Conservation (phyloP, 805 yeast genomes). For the Sugiyamaella floridensis region DNA sequence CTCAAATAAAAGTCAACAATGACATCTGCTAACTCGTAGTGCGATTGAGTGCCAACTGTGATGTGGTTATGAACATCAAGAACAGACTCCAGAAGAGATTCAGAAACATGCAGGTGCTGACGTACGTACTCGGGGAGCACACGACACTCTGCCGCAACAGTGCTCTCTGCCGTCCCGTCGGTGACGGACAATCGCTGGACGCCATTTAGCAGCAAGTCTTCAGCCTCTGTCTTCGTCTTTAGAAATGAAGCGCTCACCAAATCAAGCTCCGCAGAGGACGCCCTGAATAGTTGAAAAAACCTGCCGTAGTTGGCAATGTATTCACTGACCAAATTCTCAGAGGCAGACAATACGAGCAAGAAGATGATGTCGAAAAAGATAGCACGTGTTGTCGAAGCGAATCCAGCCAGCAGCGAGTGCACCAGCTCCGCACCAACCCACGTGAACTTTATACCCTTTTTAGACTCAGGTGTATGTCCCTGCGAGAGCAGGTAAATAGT, state of each 20-base stretch:
- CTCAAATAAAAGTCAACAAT: background rate
- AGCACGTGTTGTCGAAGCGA: background rate
- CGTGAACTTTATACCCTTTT: background rate
- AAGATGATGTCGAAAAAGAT: slow-evolving; percentile 6
- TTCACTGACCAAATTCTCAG: slow-evolving; percentile 5
- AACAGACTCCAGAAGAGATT: background rate
- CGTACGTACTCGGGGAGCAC: background rate
- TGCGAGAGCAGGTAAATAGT: background rate
- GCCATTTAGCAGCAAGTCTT: background rate
- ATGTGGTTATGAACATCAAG: background rate
- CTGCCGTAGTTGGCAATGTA: slow-evolving; percentile 6
- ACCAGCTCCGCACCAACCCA: slow-evolving; percentile 3
- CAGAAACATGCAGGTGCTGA: background rate
- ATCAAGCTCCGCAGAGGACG: slow-evolving; percentile 6
- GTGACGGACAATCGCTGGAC: background rate
- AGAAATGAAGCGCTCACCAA: background rate
- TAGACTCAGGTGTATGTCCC: background rate
- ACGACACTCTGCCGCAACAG: background rate
- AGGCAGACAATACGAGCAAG: slow-evolving; percentile 7
- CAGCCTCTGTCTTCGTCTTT: background rate
- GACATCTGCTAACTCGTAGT: background rate
- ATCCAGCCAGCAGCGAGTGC: slow-evolving; percentile 2
- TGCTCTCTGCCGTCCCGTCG: background rate
- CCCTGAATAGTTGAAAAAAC: slow-evolving; percentile 5
- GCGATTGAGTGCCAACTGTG: background rate